phyloP scores from a whole-genome alignment of 2,329 filamentous ascomycete species.

The Pseudogymnoascus verrucosus region DNA sequence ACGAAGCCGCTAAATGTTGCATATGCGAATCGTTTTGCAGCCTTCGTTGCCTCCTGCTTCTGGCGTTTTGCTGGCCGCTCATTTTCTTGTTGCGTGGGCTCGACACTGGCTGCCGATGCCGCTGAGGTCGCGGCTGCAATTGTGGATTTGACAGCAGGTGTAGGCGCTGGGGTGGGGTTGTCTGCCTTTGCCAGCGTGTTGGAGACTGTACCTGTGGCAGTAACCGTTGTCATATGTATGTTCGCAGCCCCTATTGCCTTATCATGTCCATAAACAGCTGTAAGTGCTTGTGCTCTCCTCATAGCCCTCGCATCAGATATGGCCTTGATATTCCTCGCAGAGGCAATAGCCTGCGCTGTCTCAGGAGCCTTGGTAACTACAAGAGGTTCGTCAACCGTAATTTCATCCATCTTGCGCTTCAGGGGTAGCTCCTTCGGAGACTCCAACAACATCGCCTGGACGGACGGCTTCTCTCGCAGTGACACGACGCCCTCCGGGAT shows the following conservation, averaged over 20 bases:
- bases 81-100: background rate
- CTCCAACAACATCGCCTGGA: background rate
- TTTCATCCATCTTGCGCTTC: background rate
- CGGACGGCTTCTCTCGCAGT: background rate
- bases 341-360: background rate
- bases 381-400: background rate
- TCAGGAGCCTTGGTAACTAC: background rate
- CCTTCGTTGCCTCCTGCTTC: background rate
- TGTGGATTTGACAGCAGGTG: background rate
- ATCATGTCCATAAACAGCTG: background rate
- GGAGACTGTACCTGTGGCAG: background rate
- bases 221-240: background rate
- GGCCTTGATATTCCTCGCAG: background rate
- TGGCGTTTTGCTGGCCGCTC: background rate
- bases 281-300: background rate
- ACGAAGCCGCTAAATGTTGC: background rate
- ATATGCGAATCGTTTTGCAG: background rate
- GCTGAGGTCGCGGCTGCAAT: background rate
- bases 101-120: background rate
- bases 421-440: background rate
- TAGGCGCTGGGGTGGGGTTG: background rate
- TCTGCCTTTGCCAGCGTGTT: background rate
- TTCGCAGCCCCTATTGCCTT: background rate
- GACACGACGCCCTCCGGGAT: background rate
- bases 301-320: constrained; percentile 5